phyloP scores from a whole-genome alignment of 106 monocot genomes.

The Agapanthus africanus region DNA sequence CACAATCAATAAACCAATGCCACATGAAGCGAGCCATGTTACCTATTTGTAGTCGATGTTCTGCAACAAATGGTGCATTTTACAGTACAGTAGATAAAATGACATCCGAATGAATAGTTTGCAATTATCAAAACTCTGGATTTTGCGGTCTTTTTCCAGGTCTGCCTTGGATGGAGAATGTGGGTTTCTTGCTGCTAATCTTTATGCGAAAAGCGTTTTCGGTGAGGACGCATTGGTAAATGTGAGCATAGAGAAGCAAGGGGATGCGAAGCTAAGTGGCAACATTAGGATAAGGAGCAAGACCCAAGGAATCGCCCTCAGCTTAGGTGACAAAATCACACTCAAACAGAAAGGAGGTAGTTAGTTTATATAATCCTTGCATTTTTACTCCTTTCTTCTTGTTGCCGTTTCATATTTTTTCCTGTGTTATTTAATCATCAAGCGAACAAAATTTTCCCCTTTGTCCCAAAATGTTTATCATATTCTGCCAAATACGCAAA shows the following conservation, averaged over 20 bases:
- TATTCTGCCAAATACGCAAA: too few relatives aligned
- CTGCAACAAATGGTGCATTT: too few relatives aligned
- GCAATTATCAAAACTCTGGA: too few relatives aligned
- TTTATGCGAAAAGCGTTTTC: conserved; percentile 91
- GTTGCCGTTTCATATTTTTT: not conserved
- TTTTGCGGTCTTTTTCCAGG: conserved; percentile 33
- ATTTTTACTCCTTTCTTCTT: too few relatives aligned
- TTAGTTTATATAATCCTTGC: conserved; percentile 7
- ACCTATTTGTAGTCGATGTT: too few relatives aligned
- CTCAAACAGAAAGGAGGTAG: conserved; percentile 77
- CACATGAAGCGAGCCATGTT: too few relatives aligned
- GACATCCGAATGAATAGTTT: too few relatives aligned
- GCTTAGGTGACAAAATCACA: conserved; percentile 92
- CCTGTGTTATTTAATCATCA: not conserved
- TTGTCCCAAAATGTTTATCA: too few relatives aligned
- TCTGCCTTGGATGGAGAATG: conserved; percentile 85
- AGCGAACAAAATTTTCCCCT: too few relatives aligned
- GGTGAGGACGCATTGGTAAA: conserved; percentile 91
- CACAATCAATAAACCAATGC: too few relatives aligned
- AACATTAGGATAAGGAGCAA: conserved; percentile 92
- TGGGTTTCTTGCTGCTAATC: conserved; percentile 79
- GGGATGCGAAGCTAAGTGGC: conserved; percentile 76
- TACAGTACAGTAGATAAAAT: too few relatives aligned
- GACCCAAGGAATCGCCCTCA: conserved; percentile 89
- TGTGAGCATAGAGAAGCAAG: conserved; percentile 71